Evolutionary conservation across 495 filamentous ascomycete genomes (phyloP).

Genomic region (Pseudevernia furfuracea): DNA sequence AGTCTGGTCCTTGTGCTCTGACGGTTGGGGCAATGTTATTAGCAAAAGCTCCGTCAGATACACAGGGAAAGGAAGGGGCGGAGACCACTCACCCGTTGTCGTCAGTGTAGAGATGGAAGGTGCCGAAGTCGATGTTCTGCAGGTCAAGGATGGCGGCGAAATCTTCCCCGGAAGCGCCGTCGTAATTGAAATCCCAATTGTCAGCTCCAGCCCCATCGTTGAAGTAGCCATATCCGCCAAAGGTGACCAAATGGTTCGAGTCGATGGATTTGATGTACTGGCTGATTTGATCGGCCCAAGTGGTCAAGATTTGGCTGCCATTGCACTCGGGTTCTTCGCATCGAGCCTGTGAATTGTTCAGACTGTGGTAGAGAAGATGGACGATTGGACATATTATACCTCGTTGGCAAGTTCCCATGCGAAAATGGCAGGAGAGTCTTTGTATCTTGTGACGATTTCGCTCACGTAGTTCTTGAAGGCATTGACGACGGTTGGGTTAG

Average conservation of each 20-base stretch:
- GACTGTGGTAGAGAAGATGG: background rate
- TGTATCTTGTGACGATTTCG: conserved; percentile 43
- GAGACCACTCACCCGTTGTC: background rate
- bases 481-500: conserved; percentile 37
- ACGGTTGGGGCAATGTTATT: background rate
- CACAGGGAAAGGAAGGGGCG: background rate
- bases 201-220: conserved; percentile 7
- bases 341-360: conserved; percentile 26
- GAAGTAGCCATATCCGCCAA: conserved; percentile 43
- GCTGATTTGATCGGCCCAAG: conserved; percentile 42
- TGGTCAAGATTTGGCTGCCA: conserved; percentile 30
- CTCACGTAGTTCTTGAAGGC: conserved; percentile 41
- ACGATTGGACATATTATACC: background rate
- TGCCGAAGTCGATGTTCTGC: conserved; percentile 53
- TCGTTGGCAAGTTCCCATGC: conserved; percentile 53
- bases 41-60: background rate
- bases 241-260: conserved; percentile 43
- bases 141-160: conserved; percentile 29
- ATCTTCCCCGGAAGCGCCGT: conserved; percentile 18
- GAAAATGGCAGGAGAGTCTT: conserved; percentile 41
- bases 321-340: conserved; percentile 31
- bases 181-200: conserved; percentile 15
- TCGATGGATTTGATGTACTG: conserved; percentile 46
- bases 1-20: conserved; percentile 33
- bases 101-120: conserved; percentile 57